A percentile compares a stretch with the other conserved stretches of the same genome.
Evolutionary conservation across 768 basidiomycete genomes (phyloP).

Genomic region (Tulasnella sp.): DNA sequence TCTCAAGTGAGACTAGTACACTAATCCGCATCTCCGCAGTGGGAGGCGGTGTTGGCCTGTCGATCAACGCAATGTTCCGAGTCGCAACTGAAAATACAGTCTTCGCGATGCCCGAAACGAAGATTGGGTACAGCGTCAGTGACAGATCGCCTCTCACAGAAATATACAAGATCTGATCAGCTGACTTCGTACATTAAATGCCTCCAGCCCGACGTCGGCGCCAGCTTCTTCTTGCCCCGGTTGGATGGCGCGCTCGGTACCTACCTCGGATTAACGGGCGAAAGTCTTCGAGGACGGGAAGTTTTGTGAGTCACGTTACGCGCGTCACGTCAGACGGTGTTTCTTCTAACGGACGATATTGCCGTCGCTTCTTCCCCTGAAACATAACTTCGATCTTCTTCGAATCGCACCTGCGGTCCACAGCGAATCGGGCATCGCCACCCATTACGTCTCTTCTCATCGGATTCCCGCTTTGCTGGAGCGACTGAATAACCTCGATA

Average conservation of each 20-base stretch:
- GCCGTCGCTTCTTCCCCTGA: background rate
- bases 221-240: constrained; percentile 76
- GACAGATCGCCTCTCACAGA: background rate
- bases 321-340: background rate
- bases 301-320: constrained; percentile 56
- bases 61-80: constrained; percentile 73
- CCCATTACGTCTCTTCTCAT: constrained; percentile 78
- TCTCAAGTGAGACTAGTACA: background rate
- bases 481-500: constrained; percentile 41
- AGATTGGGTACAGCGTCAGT: constrained; percentile 56
- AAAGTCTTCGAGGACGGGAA: constrained; percentile 58
- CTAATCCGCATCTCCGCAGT: constrained; percentile 35
- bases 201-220: constrained; percentile 73
- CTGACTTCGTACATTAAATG: constrained; percentile 18
- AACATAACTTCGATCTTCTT: background rate
- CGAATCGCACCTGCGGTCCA: background rate
- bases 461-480: constrained; percentile 60
- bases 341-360: constrained; percentile 1
- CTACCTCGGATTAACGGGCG: constrained; percentile 83
- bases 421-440: constrained; percentile 88
- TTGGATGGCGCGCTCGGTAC: constrained; percentile 88
- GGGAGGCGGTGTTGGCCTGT: constrained; percentile 91
- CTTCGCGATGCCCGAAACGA: constrained; percentile 96
- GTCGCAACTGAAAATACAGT: constrained; percentile 86
- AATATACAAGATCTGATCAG: background rate